Evolutionary conservation across 306 rosid genomes (phyloP).

Genomic region (Sesbania bispinosa): DNA sequence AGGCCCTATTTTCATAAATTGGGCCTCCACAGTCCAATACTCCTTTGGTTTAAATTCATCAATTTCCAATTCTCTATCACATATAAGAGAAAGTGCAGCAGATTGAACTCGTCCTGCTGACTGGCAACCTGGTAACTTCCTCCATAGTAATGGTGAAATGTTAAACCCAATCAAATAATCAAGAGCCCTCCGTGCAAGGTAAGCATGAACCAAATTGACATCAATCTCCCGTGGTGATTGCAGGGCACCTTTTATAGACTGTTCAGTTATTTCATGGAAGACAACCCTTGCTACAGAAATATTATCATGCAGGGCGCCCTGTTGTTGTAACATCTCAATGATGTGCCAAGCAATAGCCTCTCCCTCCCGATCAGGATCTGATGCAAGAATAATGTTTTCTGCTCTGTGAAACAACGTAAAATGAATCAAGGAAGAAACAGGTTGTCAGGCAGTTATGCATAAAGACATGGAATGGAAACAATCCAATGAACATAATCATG

Average conservation of each 20-base stretch:
- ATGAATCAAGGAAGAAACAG: constrained; percentile 27
- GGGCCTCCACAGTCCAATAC: constrained; percentile 67
- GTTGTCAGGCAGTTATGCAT: constrained; percentile 13
- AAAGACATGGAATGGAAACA: constrained; percentile 6
- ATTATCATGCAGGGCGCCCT: constrained; percentile 67
- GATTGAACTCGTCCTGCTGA: constrained; percentile 99
- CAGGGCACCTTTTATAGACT: constrained; percentile 75
- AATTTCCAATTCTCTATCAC: constrained; percentile 93
- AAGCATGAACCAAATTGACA: constrained; percentile 82
- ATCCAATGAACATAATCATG: constrained; percentile 2
- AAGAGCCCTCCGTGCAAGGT: constrained; percentile 95
- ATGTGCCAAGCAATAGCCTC: constrained; percentile 99
- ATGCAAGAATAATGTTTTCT: constrained; percentile 94
- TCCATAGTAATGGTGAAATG: constrained; percentile 92
- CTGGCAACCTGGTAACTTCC: constrained; percentile 95
- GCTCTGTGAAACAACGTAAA: constrained; percentile 72
- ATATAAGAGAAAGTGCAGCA: constrained; percentile 90
- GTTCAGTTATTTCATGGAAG: constrained; percentile 93
- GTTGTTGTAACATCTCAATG: constrained; percentile 90
- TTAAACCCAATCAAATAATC: constrained; percentile 98
- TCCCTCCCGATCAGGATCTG: constrained; percentile 99
- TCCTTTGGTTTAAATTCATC: constrained; percentile 76
- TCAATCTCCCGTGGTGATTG: constrained; percentile 78
- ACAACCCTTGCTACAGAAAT: constrained; percentile 69
- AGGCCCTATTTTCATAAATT: constrained; percentile 39